Evolutionary conservation across 345 rosid genomes (phyloP).

Genomic region (Salix brachista): DNA sequence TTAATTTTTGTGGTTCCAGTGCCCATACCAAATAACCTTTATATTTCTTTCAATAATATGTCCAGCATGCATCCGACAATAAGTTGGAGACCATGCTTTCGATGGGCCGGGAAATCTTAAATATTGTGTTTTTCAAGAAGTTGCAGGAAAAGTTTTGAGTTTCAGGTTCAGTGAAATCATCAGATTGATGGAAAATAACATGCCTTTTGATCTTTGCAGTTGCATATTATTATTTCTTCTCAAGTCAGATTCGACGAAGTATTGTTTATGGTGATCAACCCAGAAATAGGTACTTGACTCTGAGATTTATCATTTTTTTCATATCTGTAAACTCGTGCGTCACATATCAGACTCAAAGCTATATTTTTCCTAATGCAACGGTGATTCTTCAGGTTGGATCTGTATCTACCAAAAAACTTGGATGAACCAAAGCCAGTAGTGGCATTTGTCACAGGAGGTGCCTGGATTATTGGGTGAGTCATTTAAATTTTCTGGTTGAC

Average conservation of each 20-base stretch:
- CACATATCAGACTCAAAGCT: background rate
- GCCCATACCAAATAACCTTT: background rate
- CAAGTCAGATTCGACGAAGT: conserved; percentile 27
- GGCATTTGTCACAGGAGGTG: conserved; percentile 37
- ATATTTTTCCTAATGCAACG: background rate
- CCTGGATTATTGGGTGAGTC: conserved; percentile 37
- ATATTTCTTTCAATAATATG: background rate
- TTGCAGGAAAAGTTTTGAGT: background rate
- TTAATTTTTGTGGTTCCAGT: background rate
- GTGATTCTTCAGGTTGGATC: conserved; percentile 28
- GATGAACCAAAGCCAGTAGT: conserved; percentile 31
- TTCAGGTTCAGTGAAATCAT: background rate
- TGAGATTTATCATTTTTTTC: background rate
- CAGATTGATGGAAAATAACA: background rate
- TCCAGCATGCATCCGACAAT: background rate
- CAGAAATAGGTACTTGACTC: conserved; percentile 25
- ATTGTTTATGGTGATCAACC: conserved; percentile 32
- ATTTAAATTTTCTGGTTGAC: background rate
- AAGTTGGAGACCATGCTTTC: background rate
- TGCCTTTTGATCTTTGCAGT: conserved; percentile 20
- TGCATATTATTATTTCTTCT: conserved; percentile 32
- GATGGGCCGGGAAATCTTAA: background rate
- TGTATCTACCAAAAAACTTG: conserved; percentile 21
- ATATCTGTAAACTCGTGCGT: background rate
- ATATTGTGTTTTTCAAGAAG: background rate